Conservation (phyloP, 148 eudicot species). For the Vaccinium vitisidaea region DNA sequence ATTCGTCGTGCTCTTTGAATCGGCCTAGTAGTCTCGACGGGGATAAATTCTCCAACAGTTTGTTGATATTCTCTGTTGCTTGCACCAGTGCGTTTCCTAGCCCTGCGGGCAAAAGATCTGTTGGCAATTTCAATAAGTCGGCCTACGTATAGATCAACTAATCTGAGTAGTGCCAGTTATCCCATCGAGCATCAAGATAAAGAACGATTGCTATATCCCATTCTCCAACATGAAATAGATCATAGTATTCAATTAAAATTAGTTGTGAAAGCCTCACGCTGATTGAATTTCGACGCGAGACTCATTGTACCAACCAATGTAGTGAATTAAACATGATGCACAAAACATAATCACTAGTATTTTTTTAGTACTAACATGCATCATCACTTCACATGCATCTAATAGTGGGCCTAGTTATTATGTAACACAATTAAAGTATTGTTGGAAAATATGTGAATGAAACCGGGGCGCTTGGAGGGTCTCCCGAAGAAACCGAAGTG, state of each 20-base stretch:
- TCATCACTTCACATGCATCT: background rate
- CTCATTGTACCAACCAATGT: too few species aligned
- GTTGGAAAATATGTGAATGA: too few species aligned
- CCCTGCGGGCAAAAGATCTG: constrained; percentile 6
- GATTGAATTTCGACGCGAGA: background rate
- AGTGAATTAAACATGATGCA: too few species aligned
- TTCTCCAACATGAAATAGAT: background rate
- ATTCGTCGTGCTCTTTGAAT: constrained; percentile 9
- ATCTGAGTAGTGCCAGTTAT: background rate
- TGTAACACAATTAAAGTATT: too few species aligned
- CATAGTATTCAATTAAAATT: background rate
- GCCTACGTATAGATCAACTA: too few species aligned
- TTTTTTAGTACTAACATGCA: background rate
- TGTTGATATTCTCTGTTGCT: constrained; percentile 12
- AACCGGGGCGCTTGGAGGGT: too few species aligned
- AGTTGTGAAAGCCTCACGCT: background rate
- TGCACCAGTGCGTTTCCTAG: background rate
- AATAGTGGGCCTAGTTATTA: background rate
- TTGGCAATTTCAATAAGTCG: too few species aligned
- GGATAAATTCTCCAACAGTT: background rate
- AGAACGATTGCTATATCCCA: too few species aligned
- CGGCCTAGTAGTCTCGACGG: constrained; percentile 10
- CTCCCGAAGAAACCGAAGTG: too few species aligned
- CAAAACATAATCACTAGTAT: background rate
- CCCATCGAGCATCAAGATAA: background rate